Percentiles rank a stretch among this genome's conserved stretches.
phyloP scores from a whole-genome alignment of 306 rosid genomes.

The Hippophae gyantsensis region DNA sequence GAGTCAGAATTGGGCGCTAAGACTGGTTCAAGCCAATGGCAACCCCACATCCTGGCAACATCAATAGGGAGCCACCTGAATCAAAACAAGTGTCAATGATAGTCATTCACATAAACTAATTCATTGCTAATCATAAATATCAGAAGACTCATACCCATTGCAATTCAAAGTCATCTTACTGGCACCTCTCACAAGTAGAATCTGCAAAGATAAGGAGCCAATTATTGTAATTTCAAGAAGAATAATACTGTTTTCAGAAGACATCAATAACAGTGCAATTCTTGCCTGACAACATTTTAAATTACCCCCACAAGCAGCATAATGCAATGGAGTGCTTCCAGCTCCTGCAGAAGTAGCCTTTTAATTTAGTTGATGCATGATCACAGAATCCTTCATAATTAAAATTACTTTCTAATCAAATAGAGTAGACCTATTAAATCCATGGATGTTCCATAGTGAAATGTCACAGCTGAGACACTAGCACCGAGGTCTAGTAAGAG shows the following conservation, averaged over 20 bases:
- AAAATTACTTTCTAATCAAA: conserved; percentile 3
- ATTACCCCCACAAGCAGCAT: conserved; percentile 98
- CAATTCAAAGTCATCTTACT: conserved; percentile 68
- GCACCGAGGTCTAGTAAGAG: conserved; percentile 84
- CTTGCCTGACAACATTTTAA: conserved; percentile 95
- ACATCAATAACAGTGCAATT: conserved; percentile 9
- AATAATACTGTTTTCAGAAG: not conserved
- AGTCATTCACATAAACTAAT: conserved; percentile 13
- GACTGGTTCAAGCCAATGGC: conserved; percentile 86
- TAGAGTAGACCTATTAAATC: conserved; percentile 70
- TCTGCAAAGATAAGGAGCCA: conserved; percentile 37
- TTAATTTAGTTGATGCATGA: conserved; percentile 11
- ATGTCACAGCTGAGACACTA: conserved; percentile 55
- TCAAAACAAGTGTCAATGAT: conserved; percentile 12
- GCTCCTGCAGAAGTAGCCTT: conserved; percentile 47
- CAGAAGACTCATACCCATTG: conserved; percentile 55
- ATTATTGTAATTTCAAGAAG: conserved; percentile 14
- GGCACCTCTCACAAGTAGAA: conserved; percentile 82
- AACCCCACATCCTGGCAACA: conserved; percentile 97
- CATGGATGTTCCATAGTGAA: conserved; percentile 89
- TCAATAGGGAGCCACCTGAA: conserved; percentile 93
- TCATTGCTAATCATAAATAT: conserved; percentile 3
- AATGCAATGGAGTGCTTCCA: conserved; percentile 96
- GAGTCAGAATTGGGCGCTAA: conserved; percentile 65
- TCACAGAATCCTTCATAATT: conserved; percentile 12